Base-by-base conservation (phyloP, 1,139 yeast genomes). In the Zygosaccharomyces sapae region DNA sequence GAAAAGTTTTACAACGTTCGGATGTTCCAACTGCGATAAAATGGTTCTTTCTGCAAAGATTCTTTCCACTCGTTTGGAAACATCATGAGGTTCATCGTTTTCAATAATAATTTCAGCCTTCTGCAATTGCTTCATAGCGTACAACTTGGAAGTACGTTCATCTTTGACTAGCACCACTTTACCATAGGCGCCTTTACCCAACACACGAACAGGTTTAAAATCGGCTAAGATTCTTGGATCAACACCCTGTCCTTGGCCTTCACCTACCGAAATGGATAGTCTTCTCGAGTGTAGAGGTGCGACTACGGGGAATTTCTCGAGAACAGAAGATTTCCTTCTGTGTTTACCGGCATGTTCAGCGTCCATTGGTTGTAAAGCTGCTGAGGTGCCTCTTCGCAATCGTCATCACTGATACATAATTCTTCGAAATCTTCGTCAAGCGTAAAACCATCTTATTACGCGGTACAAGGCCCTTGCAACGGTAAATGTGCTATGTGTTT, bases 151-250 rank as follows among this genome's bases (percentile, higher is more conserved):
- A 0, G 87, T 80, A 6, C 76, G 58, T 45, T 65, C 67, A 60
- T 87, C 90, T 47, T 81, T 76, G 0, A 89, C 97, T 8, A 89
- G 69, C 18, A 87, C 63, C 2, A 89, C 97, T 63, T 87, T 88
- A 4, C 97, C 97, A 59, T 87, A 89, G 0, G 96, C 89, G 2
- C 97, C 97, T 53, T 82, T 80, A 0, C 97, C 97, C n/a, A 89
- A 70, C 0, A 88, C 94, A 64, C 81, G 83, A 8, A 89, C 68
- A 1, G 86, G 86, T 54, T 78, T 82, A 59, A 89, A 89, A 63
- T 89, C 96, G 1, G 72, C 58, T 1, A 79, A 72, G 54, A 61
- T 69, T 54, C 66, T 55, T 12, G 53, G 46, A 19, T 37, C 31
- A 13, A 50, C 19, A 13, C 37, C 47, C 10, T 33, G 39, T 30